Conservation (phyloP, 1,284 basidiomycete species). For the Melampsora americana region DNA sequence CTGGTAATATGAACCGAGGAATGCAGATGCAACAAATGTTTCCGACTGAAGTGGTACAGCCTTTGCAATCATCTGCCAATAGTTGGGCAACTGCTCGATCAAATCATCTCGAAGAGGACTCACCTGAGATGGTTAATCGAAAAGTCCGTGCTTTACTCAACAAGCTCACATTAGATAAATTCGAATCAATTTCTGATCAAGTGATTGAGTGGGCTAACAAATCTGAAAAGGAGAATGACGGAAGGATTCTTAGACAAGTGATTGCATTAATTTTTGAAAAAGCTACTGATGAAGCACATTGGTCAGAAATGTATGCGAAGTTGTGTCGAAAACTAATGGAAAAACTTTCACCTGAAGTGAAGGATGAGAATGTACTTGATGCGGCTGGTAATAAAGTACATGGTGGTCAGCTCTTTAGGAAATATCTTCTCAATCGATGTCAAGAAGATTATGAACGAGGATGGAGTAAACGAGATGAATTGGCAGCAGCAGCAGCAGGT, state of each 20-base stretch:
- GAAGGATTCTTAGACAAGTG: constrained; percentile 87
- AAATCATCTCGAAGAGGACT: constrained; percentile 57
- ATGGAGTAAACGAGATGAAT: constrained; percentile 62
- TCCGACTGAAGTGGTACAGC: constrained; percentile 45
- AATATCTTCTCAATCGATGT: constrained; percentile 86
- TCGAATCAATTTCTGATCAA: constrained; percentile 88
- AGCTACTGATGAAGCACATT: constrained; percentile 89
- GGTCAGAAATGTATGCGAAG: constrained; percentile 95
- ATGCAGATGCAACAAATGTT: constrained; percentile 23
- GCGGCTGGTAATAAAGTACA: constrained; percentile 74
- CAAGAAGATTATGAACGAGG: constrained; percentile 92
- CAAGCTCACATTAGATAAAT: constrained; percentile 95
- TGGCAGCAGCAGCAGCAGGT: constrained; percentile 60
- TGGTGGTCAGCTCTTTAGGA: constrained; percentile 80
- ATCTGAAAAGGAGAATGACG: constrained; percentile 85
- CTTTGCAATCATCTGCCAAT: constrained; percentile 40
- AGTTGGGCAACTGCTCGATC: constrained; percentile 32
- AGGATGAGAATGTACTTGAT: constrained; percentile 76
- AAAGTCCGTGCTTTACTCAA: constrained; percentile 92
- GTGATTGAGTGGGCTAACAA: constrained; percentile 93
- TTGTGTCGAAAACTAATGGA: constrained; percentile 92
- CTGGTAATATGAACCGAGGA: neutral
- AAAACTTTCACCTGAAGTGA: constrained; percentile 75
- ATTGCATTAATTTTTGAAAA: constrained; percentile 95
- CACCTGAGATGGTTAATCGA: constrained; percentile 79